Conservation (phyloP, 139 green algal species). For the Chlorella sp. region DNA sequence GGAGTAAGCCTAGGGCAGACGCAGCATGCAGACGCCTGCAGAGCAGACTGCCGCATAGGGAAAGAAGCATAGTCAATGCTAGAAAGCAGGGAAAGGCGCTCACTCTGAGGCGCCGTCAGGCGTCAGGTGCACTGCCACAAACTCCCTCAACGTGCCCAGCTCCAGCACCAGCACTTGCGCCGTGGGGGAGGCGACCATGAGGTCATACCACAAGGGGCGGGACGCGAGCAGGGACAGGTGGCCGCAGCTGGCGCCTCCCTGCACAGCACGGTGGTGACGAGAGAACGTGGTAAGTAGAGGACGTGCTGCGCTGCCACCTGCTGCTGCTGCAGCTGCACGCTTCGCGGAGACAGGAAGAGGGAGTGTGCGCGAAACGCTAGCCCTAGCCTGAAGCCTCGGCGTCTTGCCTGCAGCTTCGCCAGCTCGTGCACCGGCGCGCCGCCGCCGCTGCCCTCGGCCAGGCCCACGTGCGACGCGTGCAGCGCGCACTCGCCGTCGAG, state of each 20-base stretch:
- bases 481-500: not conserved
- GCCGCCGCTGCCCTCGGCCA: not conserved
- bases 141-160: not conserved
- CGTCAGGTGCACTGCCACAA: not conserved
- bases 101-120: not conserved
- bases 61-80: too few species aligned
- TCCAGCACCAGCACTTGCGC: not conserved
- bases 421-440: not conserved
- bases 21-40: not conserved
- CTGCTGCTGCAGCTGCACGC: too few species aligned
- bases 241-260: not conserved
- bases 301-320: too few species aligned
- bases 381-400: too few species aligned
- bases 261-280: too few species aligned
- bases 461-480: not conserved
- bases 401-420: not conserved
- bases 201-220: not conserved
- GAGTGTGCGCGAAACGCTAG: too few species aligned
- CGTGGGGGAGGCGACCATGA: not conserved
- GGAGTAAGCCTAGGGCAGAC: not conserved
- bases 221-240: not conserved
- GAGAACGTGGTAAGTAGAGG: too few species aligned
- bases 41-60: not conserved
- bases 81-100: too few species aligned
- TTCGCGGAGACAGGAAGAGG: too few species aligned